Percentiles rank a stretch among this genome's conserved stretches.
Conservation (phyloP, 164 flowering plant genomes). For the Nymphaea thermarum region DNA sequence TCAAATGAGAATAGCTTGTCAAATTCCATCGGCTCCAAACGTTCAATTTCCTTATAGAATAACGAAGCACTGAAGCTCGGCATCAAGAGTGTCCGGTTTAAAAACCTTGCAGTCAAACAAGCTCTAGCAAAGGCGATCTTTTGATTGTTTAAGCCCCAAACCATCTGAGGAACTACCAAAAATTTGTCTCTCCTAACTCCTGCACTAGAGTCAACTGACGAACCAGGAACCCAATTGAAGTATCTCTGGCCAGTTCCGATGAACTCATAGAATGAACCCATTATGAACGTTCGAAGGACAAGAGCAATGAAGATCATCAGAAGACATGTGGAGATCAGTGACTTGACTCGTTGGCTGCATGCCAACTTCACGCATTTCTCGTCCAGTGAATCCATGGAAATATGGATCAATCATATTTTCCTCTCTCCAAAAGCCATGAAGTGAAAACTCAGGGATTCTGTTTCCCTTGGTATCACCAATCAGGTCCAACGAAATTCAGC, state of each 20-base stretch:
- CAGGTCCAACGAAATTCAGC: too few species aligned
- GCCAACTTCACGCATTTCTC: not conserved
- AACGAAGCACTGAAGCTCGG: slow-evolving; percentile 92
- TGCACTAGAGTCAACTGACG: slow-evolving; percentile 10
- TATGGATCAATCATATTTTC: too few species aligned
- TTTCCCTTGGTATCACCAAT: too few species aligned
- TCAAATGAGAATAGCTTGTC: slow-evolving; percentile 74
- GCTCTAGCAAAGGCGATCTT: slow-evolving; percentile 95
- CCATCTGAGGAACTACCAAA: slow-evolving; percentile 89
- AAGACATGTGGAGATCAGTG: not conserved
- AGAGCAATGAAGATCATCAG: slow-evolving; percentile 15
- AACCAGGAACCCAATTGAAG: slow-evolving; percentile 2
- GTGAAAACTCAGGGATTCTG: too few species aligned
- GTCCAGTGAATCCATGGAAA: not conserved
- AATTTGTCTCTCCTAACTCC: slow-evolving; percentile 42
- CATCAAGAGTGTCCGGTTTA: slow-evolving; percentile 76
- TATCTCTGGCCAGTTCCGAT: slow-evolving; percentile 11
- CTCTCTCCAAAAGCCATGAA: too few species aligned
- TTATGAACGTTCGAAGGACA: slow-evolving; percentile 24
- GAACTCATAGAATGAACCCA: slow-evolving; percentile 21
- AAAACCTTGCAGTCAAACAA: slow-evolving; percentile 68
- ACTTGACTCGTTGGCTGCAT: not conserved
- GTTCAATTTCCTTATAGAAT: slow-evolving; percentile 82
- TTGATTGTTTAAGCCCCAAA: slow-evolving; percentile 96
- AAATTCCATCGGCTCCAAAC: slow-evolving; percentile 63